Evolutionary conservation across 208 protist genomes (phyloP), one percentile per base, ranked within the genome.

Genomic region (Crithidia brevicula): DNA sequence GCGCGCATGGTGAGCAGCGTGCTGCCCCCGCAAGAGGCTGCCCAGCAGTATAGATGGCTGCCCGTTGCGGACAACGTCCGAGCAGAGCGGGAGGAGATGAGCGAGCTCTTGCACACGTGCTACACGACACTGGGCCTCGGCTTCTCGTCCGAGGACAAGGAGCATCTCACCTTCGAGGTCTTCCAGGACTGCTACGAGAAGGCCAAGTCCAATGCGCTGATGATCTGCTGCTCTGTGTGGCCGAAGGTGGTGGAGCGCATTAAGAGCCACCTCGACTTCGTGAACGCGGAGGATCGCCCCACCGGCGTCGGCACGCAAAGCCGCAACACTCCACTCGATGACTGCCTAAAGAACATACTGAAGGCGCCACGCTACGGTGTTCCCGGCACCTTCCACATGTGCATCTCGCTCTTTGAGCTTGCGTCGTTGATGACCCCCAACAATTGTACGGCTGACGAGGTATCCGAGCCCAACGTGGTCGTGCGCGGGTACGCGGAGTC

Each of bases 111-210:
- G 23, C 34, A 43, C 38, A 57, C 77, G 15, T 74, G 65, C 58
- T 85, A 85, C 68, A 43, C 58, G 22, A 57, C 67, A 1, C 62
- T 90, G 3, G 63, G 74, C 11, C 52, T 61, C 22, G 59, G 68
- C 27, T 91, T 92, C 67, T 62, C 64, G 7, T 58, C 52, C 7
- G 78, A 87, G 27, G 83, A 95, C 72, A 43, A 54, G 18, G 56
- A 73, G n/a, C 70, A 67, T 40, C 60, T 95, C 23, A 76, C 72
- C 4, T 85, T 83, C 34, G 76, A 84, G 30, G 58, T 86, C 15
- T 91, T 92, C 42, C 59, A 85, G 59, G 72, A 75, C 10, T 92
- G 77, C 53, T 95, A 91, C 77, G 77, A 90, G 51, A 78, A 78
- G 31, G 83, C 72, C 15, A 81, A 84, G 70, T 89, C 81, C 45